phyloP scores from a whole-genome alignment of 2,329 filamentous ascomycete genomes.

The Aspergillus melleus region DNA sequence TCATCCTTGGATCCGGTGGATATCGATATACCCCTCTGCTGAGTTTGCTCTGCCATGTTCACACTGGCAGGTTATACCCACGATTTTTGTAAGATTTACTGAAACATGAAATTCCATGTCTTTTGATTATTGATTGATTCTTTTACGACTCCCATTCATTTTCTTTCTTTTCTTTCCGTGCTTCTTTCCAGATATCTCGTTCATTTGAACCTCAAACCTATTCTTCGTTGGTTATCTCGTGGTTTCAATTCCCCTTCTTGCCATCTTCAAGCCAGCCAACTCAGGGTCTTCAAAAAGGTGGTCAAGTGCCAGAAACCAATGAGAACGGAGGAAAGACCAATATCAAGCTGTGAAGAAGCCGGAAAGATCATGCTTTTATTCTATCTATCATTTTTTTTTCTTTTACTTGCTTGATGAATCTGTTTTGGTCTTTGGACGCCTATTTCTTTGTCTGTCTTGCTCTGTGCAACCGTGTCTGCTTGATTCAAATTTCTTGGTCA shows the following conservation, averaged over 20 bases:
- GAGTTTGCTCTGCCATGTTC: constrained; percentile 2
- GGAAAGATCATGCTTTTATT: neutral
- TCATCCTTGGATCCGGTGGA: neutral
- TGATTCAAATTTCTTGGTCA: neutral
- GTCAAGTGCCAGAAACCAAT: no score
- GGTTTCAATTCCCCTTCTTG: no score
- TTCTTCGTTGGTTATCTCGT: no score
- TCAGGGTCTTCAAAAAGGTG: no score
- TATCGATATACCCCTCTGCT: constrained; percentile 1
- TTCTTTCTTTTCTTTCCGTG: neutral
- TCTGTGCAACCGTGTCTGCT: neutral
- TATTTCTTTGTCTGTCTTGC: neutral
- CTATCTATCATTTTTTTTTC: neutral
- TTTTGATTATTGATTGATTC: neutral
- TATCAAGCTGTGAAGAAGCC: neutral
- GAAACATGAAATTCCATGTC: constrained; percentile 1
- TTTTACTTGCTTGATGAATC: neutral
- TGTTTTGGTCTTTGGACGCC: neutral
- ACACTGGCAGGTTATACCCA: constrained; percentile 12
- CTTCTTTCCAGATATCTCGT: no score
- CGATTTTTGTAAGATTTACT: constrained; percentile 1
- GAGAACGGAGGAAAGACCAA: neutral
- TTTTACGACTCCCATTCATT: constrained; percentile 10
- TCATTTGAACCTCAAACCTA: no score
- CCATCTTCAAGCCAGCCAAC: no score